A percentile compares a stretch with the other conserved stretches of the same genome.
These are phyloP conservation scores for Calonectria hawksworthii DNA, from an alignment of 2,329 filamentous ascomycete genomes.

Conservation along the genomic window DNA sequence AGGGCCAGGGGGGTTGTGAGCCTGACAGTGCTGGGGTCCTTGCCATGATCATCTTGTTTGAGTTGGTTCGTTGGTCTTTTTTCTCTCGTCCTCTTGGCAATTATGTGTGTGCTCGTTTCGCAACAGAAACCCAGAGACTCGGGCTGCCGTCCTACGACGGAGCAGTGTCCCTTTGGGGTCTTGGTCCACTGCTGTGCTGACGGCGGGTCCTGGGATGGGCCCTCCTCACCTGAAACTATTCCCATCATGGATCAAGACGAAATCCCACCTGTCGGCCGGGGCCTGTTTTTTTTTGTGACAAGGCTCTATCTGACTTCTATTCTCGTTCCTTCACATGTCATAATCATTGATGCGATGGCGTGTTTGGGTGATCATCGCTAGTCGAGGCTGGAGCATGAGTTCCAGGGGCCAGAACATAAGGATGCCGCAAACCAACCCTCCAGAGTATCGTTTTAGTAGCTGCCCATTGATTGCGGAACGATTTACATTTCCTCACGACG, in stretches of 20 bases:
- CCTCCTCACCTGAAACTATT: slow-evolving; percentile 24
- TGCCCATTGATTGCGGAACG: background rate
- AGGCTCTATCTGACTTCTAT: background rate
- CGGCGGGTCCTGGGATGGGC: slow-evolving; percentile 1
- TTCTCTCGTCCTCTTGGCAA: background rate
- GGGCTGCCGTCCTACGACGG: background rate
- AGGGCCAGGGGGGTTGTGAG: background rate
- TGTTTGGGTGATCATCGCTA: background rate
- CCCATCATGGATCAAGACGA: slow-evolving; percentile 17
- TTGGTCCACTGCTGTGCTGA: slow-evolving; percentile 2
- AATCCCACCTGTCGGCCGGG: background rate
- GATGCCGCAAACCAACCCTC: background rate
- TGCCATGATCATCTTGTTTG: background rate
- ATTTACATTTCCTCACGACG: background rate
- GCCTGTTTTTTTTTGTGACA: background rate
- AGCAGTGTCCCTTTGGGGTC: background rate
- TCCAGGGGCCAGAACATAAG: background rate
- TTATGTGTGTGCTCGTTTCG: background rate
- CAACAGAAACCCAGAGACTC: background rate
- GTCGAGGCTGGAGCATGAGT: background rate
- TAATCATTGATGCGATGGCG: background rate
- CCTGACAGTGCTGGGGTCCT: background rate
- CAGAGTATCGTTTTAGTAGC: background rate
- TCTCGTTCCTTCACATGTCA: background rate
- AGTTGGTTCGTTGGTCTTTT: background rate